Percentiles rank a stretch among this genome's conserved stretches.
Conservation (phyloP, 495 filamentous ascomycete species). For the Penicillium steckii region DNA sequence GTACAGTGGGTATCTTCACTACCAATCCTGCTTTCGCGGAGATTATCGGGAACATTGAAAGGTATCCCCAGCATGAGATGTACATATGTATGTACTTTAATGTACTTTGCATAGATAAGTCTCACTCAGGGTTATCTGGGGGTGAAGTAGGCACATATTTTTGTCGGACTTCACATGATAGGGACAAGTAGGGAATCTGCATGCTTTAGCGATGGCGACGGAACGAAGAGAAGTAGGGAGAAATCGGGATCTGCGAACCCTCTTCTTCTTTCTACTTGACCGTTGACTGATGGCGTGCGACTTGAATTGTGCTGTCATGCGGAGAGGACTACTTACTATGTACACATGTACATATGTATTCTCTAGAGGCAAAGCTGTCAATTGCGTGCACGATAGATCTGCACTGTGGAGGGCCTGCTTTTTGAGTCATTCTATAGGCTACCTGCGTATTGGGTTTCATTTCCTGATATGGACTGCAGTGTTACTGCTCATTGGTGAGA, state of each 20-base stretch:
- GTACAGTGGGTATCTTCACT: too few relatives aligned
- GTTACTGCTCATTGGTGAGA: not conserved
- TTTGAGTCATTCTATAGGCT: not conserved
- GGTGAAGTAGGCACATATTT: not conserved
- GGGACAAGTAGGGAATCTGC: not conserved
- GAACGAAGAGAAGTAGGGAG: not conserved
- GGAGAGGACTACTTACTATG: too few relatives aligned
- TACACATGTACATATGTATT: not conserved
- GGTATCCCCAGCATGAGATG: too few relatives aligned
- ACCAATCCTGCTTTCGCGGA: too few relatives aligned
- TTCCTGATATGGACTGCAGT: not conserved
- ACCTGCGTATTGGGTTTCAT: conserved; percentile 1
- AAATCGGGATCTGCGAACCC: conserved; percentile 6
- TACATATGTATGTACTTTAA: too few relatives aligned
- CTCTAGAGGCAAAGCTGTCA: too few relatives aligned
- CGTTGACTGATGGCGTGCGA: conserved; percentile 1
- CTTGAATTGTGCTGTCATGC: not conserved
- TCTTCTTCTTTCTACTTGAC: not conserved
- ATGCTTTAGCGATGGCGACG: not conserved
- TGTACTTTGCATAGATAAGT: too few relatives aligned
- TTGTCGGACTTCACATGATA: too few relatives aligned
- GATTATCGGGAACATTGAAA: too few relatives aligned
- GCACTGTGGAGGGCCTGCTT: not conserved
- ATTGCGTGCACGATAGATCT: not conserved
- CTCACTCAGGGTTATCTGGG: too few relatives aligned